phyloP scores from a whole-genome alignment of 139 green algal species.

The Auxenochlorella pyrenoidosa region DNA sequence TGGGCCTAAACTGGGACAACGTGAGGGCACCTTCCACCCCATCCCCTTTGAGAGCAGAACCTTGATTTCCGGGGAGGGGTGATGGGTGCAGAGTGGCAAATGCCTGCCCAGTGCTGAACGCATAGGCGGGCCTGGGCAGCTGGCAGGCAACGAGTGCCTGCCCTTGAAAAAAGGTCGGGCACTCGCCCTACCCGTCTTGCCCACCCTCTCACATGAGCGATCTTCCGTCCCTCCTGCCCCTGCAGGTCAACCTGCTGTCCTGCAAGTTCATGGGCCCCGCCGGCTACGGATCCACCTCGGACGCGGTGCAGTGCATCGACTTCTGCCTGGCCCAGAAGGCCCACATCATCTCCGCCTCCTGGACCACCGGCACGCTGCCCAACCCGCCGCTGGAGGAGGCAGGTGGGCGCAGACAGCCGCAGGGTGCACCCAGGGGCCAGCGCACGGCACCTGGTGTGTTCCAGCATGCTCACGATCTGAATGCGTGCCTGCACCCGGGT shows the following conservation, averaged over 20 bases:
- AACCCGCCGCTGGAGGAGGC: constrained; percentile 33
- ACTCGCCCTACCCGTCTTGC: too few species aligned
- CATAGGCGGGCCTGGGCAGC: too few species aligned
- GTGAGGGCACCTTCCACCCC: not conserved
- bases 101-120: too few species aligned
- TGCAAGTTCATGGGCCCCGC: constrained; percentile 22
- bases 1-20: constrained; percentile 30
- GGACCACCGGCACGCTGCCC: not conserved
- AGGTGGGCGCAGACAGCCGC: not conserved
- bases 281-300: constrained; percentile 2
- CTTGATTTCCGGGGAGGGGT: too few species aligned
- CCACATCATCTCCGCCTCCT: constrained; percentile 12
- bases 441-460: too few species aligned
- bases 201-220: not conserved
- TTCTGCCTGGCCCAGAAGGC: constrained; percentile 2
- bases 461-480: too few species aligned
- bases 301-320: constrained; percentile 30
- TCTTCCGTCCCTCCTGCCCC: too few species aligned
- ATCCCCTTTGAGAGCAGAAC: too few species aligned
- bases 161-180: too few species aligned
- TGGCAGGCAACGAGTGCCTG: too few species aligned
- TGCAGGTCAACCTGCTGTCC: constrained; percentile 15
- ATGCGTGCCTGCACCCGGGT: too few species aligned
- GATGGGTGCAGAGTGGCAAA: too few species aligned
- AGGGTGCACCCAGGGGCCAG: not conserved